Base-by-base conservation (phyloP, 305 asterid genomes). In the Ilex paraguariensis region DNA sequence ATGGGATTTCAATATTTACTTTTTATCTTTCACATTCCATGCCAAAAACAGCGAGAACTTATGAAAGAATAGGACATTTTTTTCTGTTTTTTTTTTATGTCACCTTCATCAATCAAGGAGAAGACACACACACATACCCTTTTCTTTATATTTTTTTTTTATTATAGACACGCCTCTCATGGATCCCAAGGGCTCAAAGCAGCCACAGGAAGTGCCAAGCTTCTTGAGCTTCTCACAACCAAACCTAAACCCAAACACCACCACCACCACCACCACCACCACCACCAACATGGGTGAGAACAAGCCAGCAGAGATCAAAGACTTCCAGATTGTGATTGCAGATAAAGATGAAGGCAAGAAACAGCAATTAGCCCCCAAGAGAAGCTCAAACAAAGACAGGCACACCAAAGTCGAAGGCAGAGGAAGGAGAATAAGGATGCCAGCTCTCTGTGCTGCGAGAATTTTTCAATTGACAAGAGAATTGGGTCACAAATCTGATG, bases 401-500 rank as follows among this genome's bases (percentile, higher is more conserved):
- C 93, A 85, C 73, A 85, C 84, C 0, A 85, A 85, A 30, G 93
- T 85, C 2, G 93, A 85, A 59, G 93, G 93, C 66, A 71, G 93
- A 10, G 93, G 93, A 17, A 66, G 93, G 46, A 70, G 93, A 45
- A 85, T 85, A 13, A 73, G 93, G 82, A 85, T 85, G 93, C 93
- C 93, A 3, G 89, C 93, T 21, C 78, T 85, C 3, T 85, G 87
- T 64, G 93, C 93, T 3, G 87, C 93, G 7, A 74, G 93, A 57
- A 85, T 85, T 33, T 85, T 85, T 48, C 93, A 85, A 67, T 73
- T 85, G 21, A 85, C 92, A 15, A 54, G 87, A 65, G 92, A 85
- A 77, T 75, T 85, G 68, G 92, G 92, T 62, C 92, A 85, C 75
- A 84, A 84, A 66, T 84, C 92, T 21, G 92, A 84, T 60, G 91